These are phyloP conservation scores for Rhododendron ovatum DNA, from an alignment of 148 eudicot species.

Conservation along the genomic window DNA sequence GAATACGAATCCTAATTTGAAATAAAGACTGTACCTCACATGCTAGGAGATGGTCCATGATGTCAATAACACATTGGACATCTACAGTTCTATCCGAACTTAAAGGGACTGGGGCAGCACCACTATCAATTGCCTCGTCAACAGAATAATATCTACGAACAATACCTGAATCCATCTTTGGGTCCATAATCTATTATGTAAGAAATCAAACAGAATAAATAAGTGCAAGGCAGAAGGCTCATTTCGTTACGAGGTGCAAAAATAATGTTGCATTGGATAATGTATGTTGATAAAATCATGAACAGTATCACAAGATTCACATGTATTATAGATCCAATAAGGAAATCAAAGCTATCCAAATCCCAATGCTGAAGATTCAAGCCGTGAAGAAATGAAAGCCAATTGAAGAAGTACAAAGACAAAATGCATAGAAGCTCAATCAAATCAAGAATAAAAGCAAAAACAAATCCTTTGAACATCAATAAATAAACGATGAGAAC, in stretches of 20 bases:
- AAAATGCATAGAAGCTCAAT: background rate
- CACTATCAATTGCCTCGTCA: slow-evolving; percentile 93
- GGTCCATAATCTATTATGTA: slow-evolving; percentile 86
- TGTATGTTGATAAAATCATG: background rate
- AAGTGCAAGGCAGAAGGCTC: background rate
- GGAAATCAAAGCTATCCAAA: background rate
- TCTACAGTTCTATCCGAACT: slow-evolving; percentile 74
- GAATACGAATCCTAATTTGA: background rate
- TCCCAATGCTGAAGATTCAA: background rate
- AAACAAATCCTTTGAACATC: background rate
- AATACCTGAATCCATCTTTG: slow-evolving; percentile 99
- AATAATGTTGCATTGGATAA: background rate
- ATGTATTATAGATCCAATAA: background rate
- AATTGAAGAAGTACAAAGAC: background rate
- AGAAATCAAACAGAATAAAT: background rate
- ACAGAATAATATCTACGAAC: slow-evolving; percentile 71
- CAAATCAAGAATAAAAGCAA: background rate
- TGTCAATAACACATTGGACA: slow-evolving; percentile 58
- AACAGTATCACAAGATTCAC: background rate
- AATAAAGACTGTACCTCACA: slow-evolving; percentile 71
- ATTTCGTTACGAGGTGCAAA: background rate
- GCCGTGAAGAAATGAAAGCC: background rate
- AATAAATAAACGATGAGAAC: background rate
- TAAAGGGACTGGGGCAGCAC: slow-evolving; percentile 93
- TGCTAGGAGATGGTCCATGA: slow-evolving; percentile 90